Base-by-base conservation (phyloP, 1,284 basidiomycete species). In the Phlebopus sp. region DNA sequence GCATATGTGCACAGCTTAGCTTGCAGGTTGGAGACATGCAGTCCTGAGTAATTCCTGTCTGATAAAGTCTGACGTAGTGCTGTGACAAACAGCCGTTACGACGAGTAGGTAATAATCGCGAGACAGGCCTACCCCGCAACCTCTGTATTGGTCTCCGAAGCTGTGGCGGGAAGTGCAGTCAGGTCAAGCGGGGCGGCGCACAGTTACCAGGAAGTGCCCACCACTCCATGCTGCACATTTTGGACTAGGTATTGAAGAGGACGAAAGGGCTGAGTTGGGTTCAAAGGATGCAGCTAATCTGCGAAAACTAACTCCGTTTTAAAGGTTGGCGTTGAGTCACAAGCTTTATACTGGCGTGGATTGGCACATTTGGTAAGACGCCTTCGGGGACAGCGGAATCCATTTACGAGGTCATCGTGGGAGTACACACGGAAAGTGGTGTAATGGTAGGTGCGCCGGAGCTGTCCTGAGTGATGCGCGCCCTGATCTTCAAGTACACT, bases 121-220 rank as follows among this genome's bases (percentile, higher is more conserved):
- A 41, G 15, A 51, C 37, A 40, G 35, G 42, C 50, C 49, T 70
- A 85, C 82, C 59, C 75, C 73, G 57, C 82, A 85, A 39, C 76
- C 76, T 67, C 82, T 73, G 64, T 86, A 82, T 49, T 75, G 77
- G 64, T 84, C 82, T 44, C 82, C 83, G 50, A 71, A 70, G 53
- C 82, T 85, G 54, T 35, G 15, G 21, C 13, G 35, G 21, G 5
- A 4, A 46, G 39, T 31, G 36, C 35, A 34, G 17, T 44, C 42
- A 15, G 35, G 51, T 49, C 56, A 46, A n/a, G n/a, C n/a, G n/a
- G 15, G 21, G 36, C 46, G 23, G 15, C 19, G 23, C 8, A 9
- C 21, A 25, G 18, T 2, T 27, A 46, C 10, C 17, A 25, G 15
- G 25, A 29, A 40, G 13, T 49, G 49, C 69, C 53, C 44, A 75